These are phyloP conservation scores for Helianthus tuberosus DNA, from an alignment of 129 eudicot genomes.

Conservation along the genomic window DNA sequence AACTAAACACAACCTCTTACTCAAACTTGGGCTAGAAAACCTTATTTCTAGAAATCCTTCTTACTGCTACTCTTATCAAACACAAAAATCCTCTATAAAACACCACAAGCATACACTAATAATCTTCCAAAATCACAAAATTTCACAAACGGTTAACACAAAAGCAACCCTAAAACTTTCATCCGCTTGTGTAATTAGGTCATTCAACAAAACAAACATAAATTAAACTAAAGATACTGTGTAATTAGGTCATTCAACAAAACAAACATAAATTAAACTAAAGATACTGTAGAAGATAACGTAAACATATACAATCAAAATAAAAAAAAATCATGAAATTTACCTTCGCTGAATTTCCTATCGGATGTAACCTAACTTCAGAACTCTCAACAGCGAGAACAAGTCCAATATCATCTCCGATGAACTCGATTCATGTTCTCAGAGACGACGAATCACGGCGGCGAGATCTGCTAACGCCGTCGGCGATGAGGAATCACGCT, in stretches of 20 bases:
- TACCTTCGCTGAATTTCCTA: conserved; percentile 35
- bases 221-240: no score
- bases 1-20: background rate
- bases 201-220: no score
- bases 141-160: background rate
- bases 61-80: background rate
- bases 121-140: background rate
- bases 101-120: background rate
- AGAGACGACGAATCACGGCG: background rate
- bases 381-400: conserved; percentile 30
- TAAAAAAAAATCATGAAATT: conserved; percentile 2
- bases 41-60: background rate
- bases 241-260: no score
- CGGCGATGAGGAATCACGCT: conserved; percentile 28
- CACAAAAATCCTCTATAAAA: no score
- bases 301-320: conserved; percentile 2
- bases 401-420: conserved; percentile 38
- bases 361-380: conserved; percentile 19
- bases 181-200: background rate
- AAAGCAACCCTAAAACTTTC: background rate
- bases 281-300: no score
- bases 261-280: no score
- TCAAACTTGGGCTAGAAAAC: background rate
- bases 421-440: conserved; percentile 26
- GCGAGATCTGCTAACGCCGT: conserved; percentile 29